Base-by-base conservation (phyloP, 495 filamentous ascomycete genomes). In the Penicillium chermesinum region DNA sequence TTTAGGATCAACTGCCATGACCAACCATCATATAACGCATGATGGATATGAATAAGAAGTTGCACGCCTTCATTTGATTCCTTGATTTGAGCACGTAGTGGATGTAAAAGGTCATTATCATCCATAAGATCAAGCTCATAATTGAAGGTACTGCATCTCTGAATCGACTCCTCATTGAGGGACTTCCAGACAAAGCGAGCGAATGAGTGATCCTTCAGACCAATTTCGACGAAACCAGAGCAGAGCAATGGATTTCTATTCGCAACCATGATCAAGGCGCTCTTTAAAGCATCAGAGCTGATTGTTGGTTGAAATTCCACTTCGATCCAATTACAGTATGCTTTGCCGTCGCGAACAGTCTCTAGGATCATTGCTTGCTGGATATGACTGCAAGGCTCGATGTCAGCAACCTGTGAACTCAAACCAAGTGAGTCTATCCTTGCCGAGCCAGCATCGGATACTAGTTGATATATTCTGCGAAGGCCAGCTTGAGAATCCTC, bases 21-120 rank as follows among this genome's bases (percentile, higher is more conserved):
- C 88, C 88, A 94, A 5, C 87, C 88, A 56, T 94, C 88, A 54
- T 93, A 93, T 0, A 91, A 58, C 0, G 84, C 79, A 65, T 94
- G 88, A 50, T 90, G 88, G 4, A 91, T 74, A 27, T 69, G 68
- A 9, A 74, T 49, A 5, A 70, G 40, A 5, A 62, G 32, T 75
- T 74, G 62, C 2, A 77, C 44, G 3, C 49, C 49, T 1, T 57
- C 46, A 3, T 45, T 33, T 17, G 38, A 52, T 9, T 53, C 44
- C 5, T 62, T 53, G 1, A 89, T 58, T 38, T 82, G 74, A 8
- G 85, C 63, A 2, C 62, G 70, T 32, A 88, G 66, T 1, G 86
- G 85, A 18, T 67, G 68, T 7, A 84, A 68, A 14, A 85, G 62
- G 74, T 76, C 14, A 44, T 67, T 17, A 44, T 57, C 47, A n/a